Percentiles rank a stretch among this genome's conserved stretches.
Conservation (phyloP, 257 asterid genomes). For the Lantana camara region DNA sequence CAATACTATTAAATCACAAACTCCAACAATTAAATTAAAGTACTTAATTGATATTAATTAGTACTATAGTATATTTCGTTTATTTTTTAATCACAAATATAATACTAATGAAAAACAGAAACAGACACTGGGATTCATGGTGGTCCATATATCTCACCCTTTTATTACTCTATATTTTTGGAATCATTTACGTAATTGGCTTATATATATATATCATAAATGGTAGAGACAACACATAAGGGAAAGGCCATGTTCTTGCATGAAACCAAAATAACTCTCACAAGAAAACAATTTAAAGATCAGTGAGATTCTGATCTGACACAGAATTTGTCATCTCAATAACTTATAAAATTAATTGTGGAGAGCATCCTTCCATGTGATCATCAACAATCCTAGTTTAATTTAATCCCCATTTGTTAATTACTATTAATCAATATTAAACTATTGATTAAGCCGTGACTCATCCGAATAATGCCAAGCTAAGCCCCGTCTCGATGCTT, state of each 20-base stretch:
- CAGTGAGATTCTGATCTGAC: conserved; percentile 74
- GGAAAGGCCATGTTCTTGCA: conserved; percentile 44
- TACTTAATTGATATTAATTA: background rate
- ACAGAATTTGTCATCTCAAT: conserved; percentile 46
- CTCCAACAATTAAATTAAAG: background rate
- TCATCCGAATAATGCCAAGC: conserved; percentile 37
- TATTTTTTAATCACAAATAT: background rate
- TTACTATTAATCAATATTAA: background rate
- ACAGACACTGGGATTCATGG: conserved; percentile 22
- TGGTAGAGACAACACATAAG: conserved; percentile 39
- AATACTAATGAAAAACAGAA: background rate
- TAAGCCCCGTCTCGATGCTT: conserved; percentile 28
- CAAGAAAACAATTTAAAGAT: conserved; percentile 41
- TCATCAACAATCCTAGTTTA: conserved; percentile 35
- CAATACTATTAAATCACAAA: conserved; percentile 8
- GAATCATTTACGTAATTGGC: conserved; percentile 34
- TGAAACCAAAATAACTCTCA: conserved; percentile 39
- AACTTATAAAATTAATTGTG: background rate
- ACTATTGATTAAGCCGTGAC: conserved; percentile 26
- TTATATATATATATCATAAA: too few species aligned
- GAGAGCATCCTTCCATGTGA: conserved; percentile 66
- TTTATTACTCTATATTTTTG: background rate
- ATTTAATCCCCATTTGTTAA: conserved; percentile 34
- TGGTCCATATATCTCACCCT: conserved; percentile 38
- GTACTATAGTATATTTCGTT: background rate